phyloP scores from a whole-genome alignment of 2,329 filamentous ascomycete species.

The Colletotrichum zoysiae region DNA sequence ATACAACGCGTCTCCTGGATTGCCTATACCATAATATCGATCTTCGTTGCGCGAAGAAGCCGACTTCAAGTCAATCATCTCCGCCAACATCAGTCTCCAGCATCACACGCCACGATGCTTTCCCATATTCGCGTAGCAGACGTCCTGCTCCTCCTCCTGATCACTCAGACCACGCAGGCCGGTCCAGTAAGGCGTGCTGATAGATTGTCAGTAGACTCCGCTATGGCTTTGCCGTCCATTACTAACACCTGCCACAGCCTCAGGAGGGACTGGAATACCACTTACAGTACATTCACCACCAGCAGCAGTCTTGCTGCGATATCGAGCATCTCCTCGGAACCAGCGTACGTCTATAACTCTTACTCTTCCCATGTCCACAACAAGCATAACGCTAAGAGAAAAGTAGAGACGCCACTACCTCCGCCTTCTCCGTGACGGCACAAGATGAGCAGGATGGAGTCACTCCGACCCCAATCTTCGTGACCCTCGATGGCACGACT shows the following conservation, averaged over 20 bases:
- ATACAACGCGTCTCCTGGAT: conserved; percentile 3
- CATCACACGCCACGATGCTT: conserved; percentile 1
- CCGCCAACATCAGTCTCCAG: background rate
- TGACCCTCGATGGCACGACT: conserved; percentile 29
- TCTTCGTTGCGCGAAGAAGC: conserved; percentile 13
- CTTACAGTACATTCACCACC: background rate
- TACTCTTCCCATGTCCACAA: background rate
- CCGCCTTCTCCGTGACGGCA: background rate
- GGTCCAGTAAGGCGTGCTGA: conserved; percentile 41
- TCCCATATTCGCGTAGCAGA: conserved; percentile 30
- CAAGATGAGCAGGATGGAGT: conserved; percentile 32
- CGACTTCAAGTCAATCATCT: background rate
- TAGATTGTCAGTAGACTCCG: conserved; percentile 27
- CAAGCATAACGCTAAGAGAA: conserved; percentile 7
- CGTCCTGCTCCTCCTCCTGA: conserved; percentile 35
- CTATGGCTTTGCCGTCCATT: background rate
- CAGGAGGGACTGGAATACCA: conserved; percentile 30
- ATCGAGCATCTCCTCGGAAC: background rate
- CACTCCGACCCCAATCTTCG: conserved; percentile 41
- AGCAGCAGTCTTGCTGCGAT: background rate
- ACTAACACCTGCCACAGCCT: conserved; percentile 10
- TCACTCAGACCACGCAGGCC: conserved; percentile 42
- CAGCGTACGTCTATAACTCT: conserved; percentile 14
- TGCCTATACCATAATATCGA: conserved; percentile 17
- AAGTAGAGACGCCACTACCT: conserved; percentile 1